Evolutionary conservation across 371 early-diverging fungal species (phyloP), one percentile per base, ranked within the genome.

Genomic region (Mucor indicus): DNA sequence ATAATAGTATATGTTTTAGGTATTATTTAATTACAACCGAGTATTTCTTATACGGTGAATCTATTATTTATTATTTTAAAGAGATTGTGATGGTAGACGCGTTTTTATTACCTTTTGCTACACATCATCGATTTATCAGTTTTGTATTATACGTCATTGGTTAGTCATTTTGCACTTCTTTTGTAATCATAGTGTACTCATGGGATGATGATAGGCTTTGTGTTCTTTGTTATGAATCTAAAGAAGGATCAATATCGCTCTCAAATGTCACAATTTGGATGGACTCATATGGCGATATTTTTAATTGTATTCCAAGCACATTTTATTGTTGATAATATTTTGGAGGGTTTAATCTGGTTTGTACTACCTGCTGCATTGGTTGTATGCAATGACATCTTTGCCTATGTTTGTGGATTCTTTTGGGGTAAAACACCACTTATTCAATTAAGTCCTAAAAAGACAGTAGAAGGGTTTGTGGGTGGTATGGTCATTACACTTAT

Each of bases 391-490:
- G 99, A 99, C 67, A 94, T 97, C 27, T 89, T 89, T 60, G 99
- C 99, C 12, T 99, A 99, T 66, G 71, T 98, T 29, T 91, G 90
- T 68, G 99, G 98, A 8, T 93, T 93, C 72, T 91, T 93, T 65
- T 90, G 79, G 68, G 99, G 99, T 3, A 79, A 83, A 42, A 95
- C 95, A 9, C 96, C 89, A 8, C 74, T 99, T 36, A 96, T 95
- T 61, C 81, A 85, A 62, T 72, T 99, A 16, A 91, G 92, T 60
- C 99, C 99, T 16, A 99, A 99, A 66, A 99, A 99, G 83, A 99
- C 99, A 6, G 91, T 95, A 66, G 99, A 99, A 69, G 99, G 99
- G 3, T 98, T 98, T 60, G 79, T 98, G 38, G 99, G 99, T 37
- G 99, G 90, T 16, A 85, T 92, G 49, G 48, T 98, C 35, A 80